Percentiles rank a stretch among this genome's conserved stretches.
Evolutionary conservation across 371 early-diverging fungal species (phyloP).

Genomic region (Capillidium rhysosporum): DNA sequence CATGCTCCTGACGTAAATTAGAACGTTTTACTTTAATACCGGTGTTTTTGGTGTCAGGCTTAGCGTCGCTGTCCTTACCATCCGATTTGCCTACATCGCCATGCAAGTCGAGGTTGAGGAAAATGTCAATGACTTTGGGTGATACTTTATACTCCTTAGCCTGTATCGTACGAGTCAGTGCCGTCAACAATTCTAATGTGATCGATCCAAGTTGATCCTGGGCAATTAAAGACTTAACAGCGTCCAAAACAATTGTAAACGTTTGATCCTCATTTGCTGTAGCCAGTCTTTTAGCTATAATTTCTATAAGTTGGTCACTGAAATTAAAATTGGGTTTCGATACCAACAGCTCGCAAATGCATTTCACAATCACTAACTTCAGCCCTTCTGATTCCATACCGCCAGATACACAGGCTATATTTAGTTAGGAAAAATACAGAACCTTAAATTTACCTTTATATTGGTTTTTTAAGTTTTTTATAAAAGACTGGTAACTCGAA

Average conservation of each 20-base stretch:
- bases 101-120: not conserved
- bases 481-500: slow-evolving; percentile 55
- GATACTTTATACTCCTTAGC: slow-evolving; percentile 50
- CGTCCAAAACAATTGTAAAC: slow-evolving; percentile 48
- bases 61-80: slow-evolving; percentile 19
- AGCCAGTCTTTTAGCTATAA: not conserved
- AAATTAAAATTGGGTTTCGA: not conserved
- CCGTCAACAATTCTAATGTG: slow-evolving; percentile 62
- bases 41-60: slow-evolving; percentile 21
- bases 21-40: slow-evolving; percentile 19
- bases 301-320: not conserved
- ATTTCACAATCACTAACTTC: not conserved
- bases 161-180: slow-evolving; percentile 69
- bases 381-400: not conserved
- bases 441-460: slow-evolving; percentile 5
- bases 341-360: not conserved
- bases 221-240: slow-evolving; percentile 49
- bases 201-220: slow-evolving; percentile 69
- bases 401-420: not conserved
- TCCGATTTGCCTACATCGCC: slow-evolving; percentile 3
- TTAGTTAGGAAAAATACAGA: not conserved
- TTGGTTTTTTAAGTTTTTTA: slow-evolving; percentile 41
- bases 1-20: slow-evolving; percentile 20
- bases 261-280: not conserved
- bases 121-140: slow-evolving; percentile 19